Percentiles rank a stretch among this genome's conserved stretches.
Conservation (phyloP, 441 rosid species). For the Euphorbia celastroides region DNA sequence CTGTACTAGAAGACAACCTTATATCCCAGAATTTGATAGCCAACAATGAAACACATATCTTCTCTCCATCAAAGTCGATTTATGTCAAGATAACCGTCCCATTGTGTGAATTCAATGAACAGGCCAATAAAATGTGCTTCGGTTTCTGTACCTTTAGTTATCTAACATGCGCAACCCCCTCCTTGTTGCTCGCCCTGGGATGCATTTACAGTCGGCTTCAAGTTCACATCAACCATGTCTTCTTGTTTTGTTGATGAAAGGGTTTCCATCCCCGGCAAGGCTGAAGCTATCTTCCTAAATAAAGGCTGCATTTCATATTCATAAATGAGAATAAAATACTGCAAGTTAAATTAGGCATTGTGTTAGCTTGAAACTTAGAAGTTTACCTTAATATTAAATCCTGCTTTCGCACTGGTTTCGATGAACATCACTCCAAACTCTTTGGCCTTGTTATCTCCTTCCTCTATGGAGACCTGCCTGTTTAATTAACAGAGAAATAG, state of each 20-base stretch:
- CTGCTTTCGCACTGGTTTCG: conserved; percentile 73
- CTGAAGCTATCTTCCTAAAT: conserved; percentile 55
- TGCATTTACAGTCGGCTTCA: conserved; percentile 55
- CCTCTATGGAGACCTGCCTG: conserved; percentile 79
- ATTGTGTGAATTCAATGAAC: conserved; percentile 1
- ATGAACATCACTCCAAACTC: conserved; percentile 57
- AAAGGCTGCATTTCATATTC: conserved; percentile 38
- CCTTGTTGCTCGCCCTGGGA: conserved; percentile 52
- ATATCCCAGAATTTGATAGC: conserved; percentile 5
- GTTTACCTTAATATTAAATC: conserved; percentile 65
- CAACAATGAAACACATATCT: neutral
- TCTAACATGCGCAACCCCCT: conserved; percentile 68
- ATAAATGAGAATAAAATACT: neutral
- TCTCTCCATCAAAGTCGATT: neutral
- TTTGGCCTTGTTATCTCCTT: conserved; percentile 58
- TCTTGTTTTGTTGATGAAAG: conserved; percentile 82
- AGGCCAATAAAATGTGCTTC: conserved; percentile 1
- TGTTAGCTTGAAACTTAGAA: neutral
- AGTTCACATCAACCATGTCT: conserved; percentile 89
- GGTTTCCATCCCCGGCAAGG: conserved; percentile 56
- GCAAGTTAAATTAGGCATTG: neutral
- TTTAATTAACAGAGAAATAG: conserved; percentile 2
- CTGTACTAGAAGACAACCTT: conserved; percentile 7
- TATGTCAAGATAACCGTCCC: conserved; percentile 7
- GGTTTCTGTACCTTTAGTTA: neutral